A percentile compares a stretch with the other conserved stretches of the same genome.
These are phyloP conservation scores for Macrophomina pseudophaseolina DNA, from an alignment of 2,329 filamentous ascomycete genomes.

Conservation along the genomic window DNA sequence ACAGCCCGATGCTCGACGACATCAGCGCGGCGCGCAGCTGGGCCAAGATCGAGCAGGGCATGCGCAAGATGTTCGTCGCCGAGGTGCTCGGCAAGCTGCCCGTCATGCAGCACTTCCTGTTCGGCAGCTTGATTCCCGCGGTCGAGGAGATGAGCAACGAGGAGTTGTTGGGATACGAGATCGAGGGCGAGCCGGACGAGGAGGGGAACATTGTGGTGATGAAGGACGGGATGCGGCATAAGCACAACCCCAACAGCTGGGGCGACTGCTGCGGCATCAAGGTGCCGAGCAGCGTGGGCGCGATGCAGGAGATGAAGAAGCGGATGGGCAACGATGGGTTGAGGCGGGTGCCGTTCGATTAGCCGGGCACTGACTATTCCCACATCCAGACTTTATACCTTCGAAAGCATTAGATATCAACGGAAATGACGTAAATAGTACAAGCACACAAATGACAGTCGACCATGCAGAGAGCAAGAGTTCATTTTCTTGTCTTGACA, in stretches of 20 bases:
- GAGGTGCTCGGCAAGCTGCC: constrained; percentile 93
- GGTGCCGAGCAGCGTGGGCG: constrained; percentile 91
- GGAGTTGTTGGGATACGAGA: constrained; percentile 51
- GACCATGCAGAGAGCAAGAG: neutral
- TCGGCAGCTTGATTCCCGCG: constrained; percentile 83
- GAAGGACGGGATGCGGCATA: constrained; percentile 69
- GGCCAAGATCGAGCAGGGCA: constrained; percentile 90
- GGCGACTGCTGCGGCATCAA: constrained; percentile 98
- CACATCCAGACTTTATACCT: neutral
- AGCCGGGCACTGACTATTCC: neutral
- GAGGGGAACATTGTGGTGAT: constrained; percentile 66
- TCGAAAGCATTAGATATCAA: neutral
- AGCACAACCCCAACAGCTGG: constrained; percentile 74
- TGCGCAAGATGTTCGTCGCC: constrained; percentile 94
- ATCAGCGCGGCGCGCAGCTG: constrained; percentile 90
- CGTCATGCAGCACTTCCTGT: constrained; percentile 98
- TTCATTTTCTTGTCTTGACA: neutral
- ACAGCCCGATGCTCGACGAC: constrained; percentile 97
- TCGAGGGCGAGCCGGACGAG: constrained; percentile 52
- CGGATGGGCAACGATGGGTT: constrained; percentile 65
- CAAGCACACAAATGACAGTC: neutral
- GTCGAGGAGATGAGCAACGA: constrained; percentile 78
- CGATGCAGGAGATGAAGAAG: constrained; percentile 87
- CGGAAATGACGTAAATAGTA: neutral
- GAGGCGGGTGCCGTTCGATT: constrained; percentile 84